Evolutionary conservation across 306 rosid genomes (phyloP).

Genomic region (Lupinus albus): DNA sequence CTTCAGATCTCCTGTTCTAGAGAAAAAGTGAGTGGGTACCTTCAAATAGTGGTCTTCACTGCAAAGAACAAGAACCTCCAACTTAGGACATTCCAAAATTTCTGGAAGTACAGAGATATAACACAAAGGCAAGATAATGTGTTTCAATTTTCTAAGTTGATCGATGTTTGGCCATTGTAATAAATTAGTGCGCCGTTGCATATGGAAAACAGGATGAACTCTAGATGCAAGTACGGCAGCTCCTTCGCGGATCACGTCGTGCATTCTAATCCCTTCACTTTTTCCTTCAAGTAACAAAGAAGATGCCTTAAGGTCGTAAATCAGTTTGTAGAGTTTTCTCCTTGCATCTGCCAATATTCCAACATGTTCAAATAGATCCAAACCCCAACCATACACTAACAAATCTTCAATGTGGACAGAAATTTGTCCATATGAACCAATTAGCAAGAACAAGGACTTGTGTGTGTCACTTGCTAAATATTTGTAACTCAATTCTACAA

Average conservation of each 20-base stretch:
- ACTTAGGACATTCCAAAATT: neutral
- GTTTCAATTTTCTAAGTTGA: neutral
- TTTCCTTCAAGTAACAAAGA: neutral
- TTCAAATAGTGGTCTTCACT: neutral
- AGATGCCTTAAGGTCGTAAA: neutral
- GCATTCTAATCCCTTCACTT: neutral
- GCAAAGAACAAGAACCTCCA: neutral
- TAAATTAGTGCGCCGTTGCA: no score
- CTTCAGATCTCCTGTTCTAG: neutral
- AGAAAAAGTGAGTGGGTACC: neutral
- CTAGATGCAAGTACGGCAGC: neutral
- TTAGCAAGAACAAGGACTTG: slow-evolving; percentile 5
- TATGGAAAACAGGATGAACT: neutral
- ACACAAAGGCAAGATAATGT: neutral
- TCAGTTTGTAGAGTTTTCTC: neutral
- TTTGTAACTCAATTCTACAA: slow-evolving; percentile 20
- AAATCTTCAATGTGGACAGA: neutral
- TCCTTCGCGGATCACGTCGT: neutral
- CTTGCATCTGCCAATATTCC: neutral
- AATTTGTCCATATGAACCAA: neutral
- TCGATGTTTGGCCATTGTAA: neutral
- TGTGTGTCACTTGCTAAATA: neutral
- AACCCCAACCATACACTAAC: neutral
- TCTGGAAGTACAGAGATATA: neutral
- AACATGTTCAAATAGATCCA: neutral